Conservation (phyloP, 2,329 filamentous ascomycete species). For the Calonectria hongkongensis region DNA sequence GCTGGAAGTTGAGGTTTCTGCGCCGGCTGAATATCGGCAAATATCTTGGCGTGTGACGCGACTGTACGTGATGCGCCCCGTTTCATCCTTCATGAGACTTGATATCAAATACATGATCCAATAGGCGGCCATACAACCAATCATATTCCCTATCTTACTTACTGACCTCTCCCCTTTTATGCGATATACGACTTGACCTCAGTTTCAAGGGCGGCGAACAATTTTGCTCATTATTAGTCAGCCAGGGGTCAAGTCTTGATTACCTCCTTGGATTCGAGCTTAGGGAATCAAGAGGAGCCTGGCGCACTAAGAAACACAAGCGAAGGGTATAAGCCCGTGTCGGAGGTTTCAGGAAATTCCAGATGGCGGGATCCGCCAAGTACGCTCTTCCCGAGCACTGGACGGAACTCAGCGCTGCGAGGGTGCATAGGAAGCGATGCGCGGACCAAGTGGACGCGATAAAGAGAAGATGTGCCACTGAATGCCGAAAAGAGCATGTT, state of each 20-base stretch:
- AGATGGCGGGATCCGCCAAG: slow-evolving; percentile 52
- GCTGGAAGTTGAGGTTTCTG: slow-evolving; percentile 27
- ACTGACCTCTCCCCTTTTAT: neutral
- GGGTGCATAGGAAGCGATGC: slow-evolving; percentile 60
- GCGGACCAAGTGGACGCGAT: slow-evolving; percentile 65
- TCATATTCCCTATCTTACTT: neutral
- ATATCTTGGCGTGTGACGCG: neutral
- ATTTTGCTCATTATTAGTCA: neutral
- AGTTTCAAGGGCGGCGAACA: neutral
- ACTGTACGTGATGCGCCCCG: slow-evolving; percentile 18
- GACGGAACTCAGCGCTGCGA: slow-evolving; percentile 61
- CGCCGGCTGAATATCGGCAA: slow-evolving; percentile 45
- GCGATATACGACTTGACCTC: neutral
- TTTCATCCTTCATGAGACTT: slow-evolving; percentile 16
- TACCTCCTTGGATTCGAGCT: neutral
- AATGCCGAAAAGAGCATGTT: slow-evolving; percentile 66
- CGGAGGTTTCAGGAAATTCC: neutral
- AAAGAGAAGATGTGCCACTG: slow-evolving; percentile 63
- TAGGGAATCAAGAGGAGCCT: neutral
- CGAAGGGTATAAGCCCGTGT: neutral
- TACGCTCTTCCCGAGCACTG: slow-evolving; percentile 62
- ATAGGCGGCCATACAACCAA: slow-evolving; percentile 14
- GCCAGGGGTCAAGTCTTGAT: slow-evolving; percentile 2
- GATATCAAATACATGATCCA: neutral
- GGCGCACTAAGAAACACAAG: neutral